Conservation (phyloP, 2,329 filamentous ascomycete genomes). For the Blastomyces silverae region DNA sequence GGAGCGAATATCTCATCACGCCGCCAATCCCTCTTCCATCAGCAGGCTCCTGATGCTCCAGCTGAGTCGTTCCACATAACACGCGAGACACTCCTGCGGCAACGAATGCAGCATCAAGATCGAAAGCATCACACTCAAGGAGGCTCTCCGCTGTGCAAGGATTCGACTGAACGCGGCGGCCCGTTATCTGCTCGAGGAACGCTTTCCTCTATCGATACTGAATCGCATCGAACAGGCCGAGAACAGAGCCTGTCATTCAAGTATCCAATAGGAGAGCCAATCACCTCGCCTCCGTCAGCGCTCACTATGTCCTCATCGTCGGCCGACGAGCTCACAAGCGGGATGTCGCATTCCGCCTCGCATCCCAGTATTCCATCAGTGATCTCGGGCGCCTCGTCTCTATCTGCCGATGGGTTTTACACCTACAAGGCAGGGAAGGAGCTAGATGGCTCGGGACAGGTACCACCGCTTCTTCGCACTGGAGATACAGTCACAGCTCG, state of each 20-base stretch:
- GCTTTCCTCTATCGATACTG: conserved; percentile 21
- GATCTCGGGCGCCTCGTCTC: conserved; percentile 41
- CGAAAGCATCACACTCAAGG: conserved; percentile 2
- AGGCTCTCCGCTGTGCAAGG: conserved; percentile 6
- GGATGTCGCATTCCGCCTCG: conserved; percentile 44
- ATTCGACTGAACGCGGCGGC: conserved; percentile 14
- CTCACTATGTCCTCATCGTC: conserved; percentile 44
- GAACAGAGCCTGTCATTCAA: conserved; percentile 21
- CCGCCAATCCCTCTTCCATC: conserved; percentile 35
- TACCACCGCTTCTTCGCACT: conserved; percentile 38
- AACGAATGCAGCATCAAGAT: conserved; percentile 28
- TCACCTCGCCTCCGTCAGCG: conserved; percentile 38
- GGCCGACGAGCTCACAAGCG: conserved; percentile 41
- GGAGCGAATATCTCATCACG: conserved; percentile 24
- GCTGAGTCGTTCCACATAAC: conserved; percentile 34
- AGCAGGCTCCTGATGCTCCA: conserved; percentile 29
- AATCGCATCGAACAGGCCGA: conserved; percentile 11
- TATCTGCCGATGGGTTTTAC: conserved; percentile 36
- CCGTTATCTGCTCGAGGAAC: conserved; percentile 14
- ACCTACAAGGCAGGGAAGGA: conserved; percentile 26
- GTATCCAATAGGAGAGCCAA: conserved; percentile 22
- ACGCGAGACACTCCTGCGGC: conserved; percentile 32
- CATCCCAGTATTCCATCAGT: conserved; percentile 45
- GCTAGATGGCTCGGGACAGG: conserved; percentile 22
- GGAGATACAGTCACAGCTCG: conserved; percentile 38